phyloP scores from a whole-genome alignment of 2,329 filamentous ascomycete genomes.

The Chaetomium sp. region DNA sequence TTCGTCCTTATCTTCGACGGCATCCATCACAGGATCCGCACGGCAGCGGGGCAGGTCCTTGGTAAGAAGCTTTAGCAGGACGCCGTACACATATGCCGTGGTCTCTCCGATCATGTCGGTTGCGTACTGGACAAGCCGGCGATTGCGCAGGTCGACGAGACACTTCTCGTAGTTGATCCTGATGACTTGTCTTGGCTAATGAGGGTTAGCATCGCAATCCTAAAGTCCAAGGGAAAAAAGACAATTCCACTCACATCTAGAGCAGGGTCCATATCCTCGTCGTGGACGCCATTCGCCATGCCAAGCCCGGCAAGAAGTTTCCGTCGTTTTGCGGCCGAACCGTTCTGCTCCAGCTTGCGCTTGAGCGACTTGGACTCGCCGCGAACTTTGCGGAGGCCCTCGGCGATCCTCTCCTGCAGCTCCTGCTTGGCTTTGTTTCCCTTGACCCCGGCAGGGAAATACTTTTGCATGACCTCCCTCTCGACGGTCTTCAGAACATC shows the following conservation, averaged over 20 bases:
- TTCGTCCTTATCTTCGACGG: constrained; percentile 39
- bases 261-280: constrained; percentile 45
- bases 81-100: constrained; percentile 77
- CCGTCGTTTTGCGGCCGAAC: constrained; percentile 52
- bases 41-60: constrained; percentile 69
- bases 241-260: constrained; percentile 53
- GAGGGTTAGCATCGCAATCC: constrained; percentile 19
- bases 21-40: constrained; percentile 54
- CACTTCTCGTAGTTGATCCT: constrained; percentile 85
- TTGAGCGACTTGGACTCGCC: constrained; percentile 56
- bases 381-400: constrained; percentile 56
- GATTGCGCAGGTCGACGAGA: constrained; percentile 77
- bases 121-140: constrained; percentile 72
- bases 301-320: constrained; percentile 55
- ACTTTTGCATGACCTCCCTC: constrained; percentile 58
- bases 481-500: constrained; percentile 66
- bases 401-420: constrained; percentile 58
- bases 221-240: neutral
- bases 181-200: constrained; percentile 70
- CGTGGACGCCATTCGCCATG: constrained; percentile 44
- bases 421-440: constrained; percentile 68
- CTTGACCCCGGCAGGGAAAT: constrained; percentile 56
- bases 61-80: constrained; percentile 71
- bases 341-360: constrained; percentile 51
- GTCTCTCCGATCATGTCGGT: constrained; percentile 69